phyloP scores from a whole-genome alignment of 2,329 filamentous ascomycete species.

The Helminthosporium solani region DNA sequence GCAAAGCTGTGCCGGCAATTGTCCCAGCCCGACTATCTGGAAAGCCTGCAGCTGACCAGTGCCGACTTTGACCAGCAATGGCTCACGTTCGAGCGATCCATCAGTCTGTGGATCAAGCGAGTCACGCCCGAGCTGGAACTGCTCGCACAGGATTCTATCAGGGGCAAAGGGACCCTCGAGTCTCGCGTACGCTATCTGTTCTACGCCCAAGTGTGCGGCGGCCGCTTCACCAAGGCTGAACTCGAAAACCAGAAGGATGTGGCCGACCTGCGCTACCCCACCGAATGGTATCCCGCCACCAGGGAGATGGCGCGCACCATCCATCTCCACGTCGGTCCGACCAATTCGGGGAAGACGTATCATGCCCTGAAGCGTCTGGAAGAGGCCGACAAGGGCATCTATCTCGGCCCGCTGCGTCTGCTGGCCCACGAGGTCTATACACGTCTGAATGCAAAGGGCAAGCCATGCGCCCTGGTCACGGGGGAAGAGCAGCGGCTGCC shows the following conservation, averaged over 20 bases:
- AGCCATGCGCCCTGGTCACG: conserved; percentile 76
- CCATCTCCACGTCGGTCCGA: conserved; percentile 92
- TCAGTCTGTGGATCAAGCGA: conserved; percentile 24
- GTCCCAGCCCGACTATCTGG: conserved; percentile 19
- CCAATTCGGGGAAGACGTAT: conserved; percentile 98
- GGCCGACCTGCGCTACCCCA: conserved; percentile 82
- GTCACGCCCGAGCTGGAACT: conserved; percentile 16
- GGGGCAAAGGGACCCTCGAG: conserved; percentile 29
- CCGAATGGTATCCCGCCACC: conserved; percentile 89
- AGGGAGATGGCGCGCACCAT: conserved; percentile 77
- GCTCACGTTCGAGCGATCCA: conserved; percentile 23
- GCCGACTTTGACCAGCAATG: conserved; percentile 28
- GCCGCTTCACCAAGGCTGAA: conserved; percentile 40
- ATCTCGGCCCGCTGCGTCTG: conserved; percentile 84
- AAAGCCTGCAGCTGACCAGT: conserved; percentile 28
- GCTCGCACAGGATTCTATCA: conserved; percentile 14
- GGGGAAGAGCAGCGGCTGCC: conserved; percentile 84
- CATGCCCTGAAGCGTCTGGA: conserved; percentile 85
- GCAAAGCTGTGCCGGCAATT: conserved; percentile 17
- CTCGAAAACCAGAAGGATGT: conserved; percentile 49
- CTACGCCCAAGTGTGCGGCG: conserved; percentile 47
- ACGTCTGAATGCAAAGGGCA: conserved; percentile 77
- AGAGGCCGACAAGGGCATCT: conserved; percentile 72
- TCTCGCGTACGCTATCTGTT: conserved; percentile 69
- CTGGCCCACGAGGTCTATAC: conserved; percentile 93